Evolutionary conservation across 257 asterid species (phyloP), one percentile per base, ranked within the genome.

Genomic region (Penstemon davidsonii): DNA sequence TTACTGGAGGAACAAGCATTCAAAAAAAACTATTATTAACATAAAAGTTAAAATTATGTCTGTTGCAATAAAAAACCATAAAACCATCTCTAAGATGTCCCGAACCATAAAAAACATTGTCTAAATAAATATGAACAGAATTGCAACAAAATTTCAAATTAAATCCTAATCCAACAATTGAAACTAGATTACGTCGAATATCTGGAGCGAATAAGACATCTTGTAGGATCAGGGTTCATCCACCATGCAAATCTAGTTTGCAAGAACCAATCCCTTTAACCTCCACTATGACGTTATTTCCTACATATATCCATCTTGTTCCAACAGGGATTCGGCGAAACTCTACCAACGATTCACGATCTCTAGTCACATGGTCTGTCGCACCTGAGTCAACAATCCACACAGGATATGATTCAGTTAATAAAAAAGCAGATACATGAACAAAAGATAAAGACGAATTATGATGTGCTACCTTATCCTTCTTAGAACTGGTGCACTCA

Each of bases 221-320:
- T 51, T 25, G 38, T 5, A 59, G 45, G 8, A 49, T 13, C 4
- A 73, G 52, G 7, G 55, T 65, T 5, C 1, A 13, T n/a, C 41
- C 67, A 39, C 56, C 62, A 2, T 9, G 7, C 55, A 73, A 55
- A 15, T 55, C 61, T 3, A 46, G 5, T 18, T 64, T 72, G 45
- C 47, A 57, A 13, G 57, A 49, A 3, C 54, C 61, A 13, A 13
- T 63, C 12, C 59, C 50, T 55, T n/a, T 55, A 0, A 56, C 55
- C 4, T 38, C 61, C 3, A 49, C n/a, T 40, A 7, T 47, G 1
- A 39, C 58, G 6, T 57, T 41, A 4, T 57, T 65, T 12, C 41
- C 51, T 9, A 65, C 42, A 50, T 73, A 60, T 39, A 71, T 71
- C 46, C 51, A 71, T 18, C 57, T 38, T 7, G 62, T 39, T 3